Evolutionary conservation across 257 asterid species (phyloP).

Genomic region (Scutellaria galericulata): DNA sequence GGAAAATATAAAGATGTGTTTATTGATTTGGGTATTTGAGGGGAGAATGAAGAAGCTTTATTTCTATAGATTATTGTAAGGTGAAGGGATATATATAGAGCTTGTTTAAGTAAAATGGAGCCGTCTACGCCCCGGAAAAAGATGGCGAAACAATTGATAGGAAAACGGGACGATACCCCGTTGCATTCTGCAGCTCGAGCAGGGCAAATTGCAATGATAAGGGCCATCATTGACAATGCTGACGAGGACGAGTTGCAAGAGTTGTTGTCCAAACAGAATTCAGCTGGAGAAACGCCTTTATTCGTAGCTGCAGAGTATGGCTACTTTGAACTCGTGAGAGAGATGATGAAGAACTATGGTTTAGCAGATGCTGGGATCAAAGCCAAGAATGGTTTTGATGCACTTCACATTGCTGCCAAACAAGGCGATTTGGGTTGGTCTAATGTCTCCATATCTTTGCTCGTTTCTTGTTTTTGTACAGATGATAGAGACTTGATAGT

Average conservation of each 20-base stretch:
- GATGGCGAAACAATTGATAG: constrained; percentile 60
- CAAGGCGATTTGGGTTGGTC: constrained; percentile 72
- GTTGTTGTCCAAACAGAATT: constrained; percentile 45
- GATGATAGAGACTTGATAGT: not conserved
- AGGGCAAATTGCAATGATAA: constrained; percentile 42
- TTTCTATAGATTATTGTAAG: constrained; percentile 1
- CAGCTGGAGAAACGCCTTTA: constrained; percentile 56
- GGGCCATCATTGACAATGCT: constrained; percentile 38
- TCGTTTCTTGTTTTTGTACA: not conserved
- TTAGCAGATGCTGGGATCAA: constrained; percentile 55
- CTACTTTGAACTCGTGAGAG: constrained; percentile 50
- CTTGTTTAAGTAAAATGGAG: constrained; percentile 27
- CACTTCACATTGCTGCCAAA: constrained; percentile 67
- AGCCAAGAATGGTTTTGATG: constrained; percentile 61
- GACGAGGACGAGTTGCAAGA: constrained; percentile 35
- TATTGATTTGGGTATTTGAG: constrained; percentile 40
- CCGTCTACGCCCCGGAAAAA: constrained; percentile 45
- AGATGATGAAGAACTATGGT: constrained; percentile 53
- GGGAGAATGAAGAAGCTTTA: constrained; percentile 30
- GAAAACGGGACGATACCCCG: constrained; percentile 52
- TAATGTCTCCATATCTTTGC: not conserved
- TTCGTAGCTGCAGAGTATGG: constrained; percentile 65
- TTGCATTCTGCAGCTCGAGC: constrained; percentile 61
- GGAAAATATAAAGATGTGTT: not conserved
- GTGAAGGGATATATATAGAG: no score